Base-by-base conservation (phyloP, 768 basidiomycete genomes). In the Pleurotus cornucopiae region DNA sequence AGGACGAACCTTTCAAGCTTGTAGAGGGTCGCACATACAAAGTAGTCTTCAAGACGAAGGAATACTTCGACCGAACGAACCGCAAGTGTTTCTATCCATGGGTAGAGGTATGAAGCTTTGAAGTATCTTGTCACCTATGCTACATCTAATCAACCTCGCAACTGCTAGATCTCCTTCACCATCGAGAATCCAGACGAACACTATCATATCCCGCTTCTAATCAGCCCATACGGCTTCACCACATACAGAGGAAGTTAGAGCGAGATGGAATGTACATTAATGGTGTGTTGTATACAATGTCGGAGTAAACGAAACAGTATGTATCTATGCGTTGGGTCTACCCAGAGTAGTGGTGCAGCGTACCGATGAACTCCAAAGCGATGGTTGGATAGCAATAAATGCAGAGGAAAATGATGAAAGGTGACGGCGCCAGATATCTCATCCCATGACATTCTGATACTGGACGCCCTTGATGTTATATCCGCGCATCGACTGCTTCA, bases 221-320 rank as follows among this genome's bases (percentile, higher is more conserved):
- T 96, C 64, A 95, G 91, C 67, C 93, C 94, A 4, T 93, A 87
- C 70, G 89, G 89, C 3, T 97, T 85, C 68, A 94, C 94, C 12
- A 95, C 94, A 5, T 97, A 96, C 67, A 77, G 92, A 60, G 94
- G 94, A n/a, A 95, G 91, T 69, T 92, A 63, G 4, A 39, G 26
- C 5, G 18, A 5, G 39, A 12, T 53, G 51, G n/a, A 38, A 58
- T 61, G 58, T 62, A 65, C 58, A 66, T 55, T 61, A 63, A 26
- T 55, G 41, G 30, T n/a, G 53, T 49, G 57, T 16, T 39, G 16
- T 49, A 53, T 49, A 59, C 43, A 38, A 37, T 44, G 48, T 26
- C 45, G 23, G 45, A 49, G 30, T 34, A 25, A 58, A 6, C 7
- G 43, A 52, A 57, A 26, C 47, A 40, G 41, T 34, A 20, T 46